phyloP scores from a whole-genome alignment of 164 flowering plant species.

The Taxillus chinensis region DNA sequence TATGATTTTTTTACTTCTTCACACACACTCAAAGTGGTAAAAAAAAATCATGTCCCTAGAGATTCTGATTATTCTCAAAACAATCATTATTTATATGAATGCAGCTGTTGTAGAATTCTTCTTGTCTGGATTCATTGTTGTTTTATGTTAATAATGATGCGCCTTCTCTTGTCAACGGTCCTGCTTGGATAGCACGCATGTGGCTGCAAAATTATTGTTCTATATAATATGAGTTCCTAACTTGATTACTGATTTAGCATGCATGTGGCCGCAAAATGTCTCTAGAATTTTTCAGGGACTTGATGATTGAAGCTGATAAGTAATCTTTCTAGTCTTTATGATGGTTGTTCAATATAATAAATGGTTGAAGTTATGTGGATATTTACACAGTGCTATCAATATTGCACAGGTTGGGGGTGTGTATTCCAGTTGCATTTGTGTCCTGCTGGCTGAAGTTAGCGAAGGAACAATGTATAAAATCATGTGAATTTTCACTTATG shows the following conservation, averaged over 20 bases:
- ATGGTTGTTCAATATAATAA: too few species aligned
- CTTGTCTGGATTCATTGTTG: slow-evolving; percentile 78
- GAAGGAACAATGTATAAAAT: too few species aligned
- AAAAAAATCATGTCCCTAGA: background rate
- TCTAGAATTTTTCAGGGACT: slow-evolving; percentile 41
- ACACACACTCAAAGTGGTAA: background rate
- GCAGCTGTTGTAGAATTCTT: slow-evolving; percentile 92
- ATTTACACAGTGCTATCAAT: too few species aligned
- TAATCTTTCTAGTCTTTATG: slow-evolving; percentile 19
- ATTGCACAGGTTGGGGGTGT: too few species aligned
- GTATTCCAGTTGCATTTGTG: too few species aligned
- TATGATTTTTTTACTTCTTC: slow-evolving; percentile 9
- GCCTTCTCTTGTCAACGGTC: slow-evolving; percentile 73
- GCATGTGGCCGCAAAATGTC: slow-evolving; percentile 35
- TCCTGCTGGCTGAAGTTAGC: too few species aligned
- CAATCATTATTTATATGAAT: slow-evolving; percentile 8
- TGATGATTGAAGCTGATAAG: slow-evolving; percentile 51
- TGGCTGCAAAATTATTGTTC: too few species aligned
- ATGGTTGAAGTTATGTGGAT: too few species aligned
- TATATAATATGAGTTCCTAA: too few species aligned
- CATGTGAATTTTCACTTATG: too few species aligned
- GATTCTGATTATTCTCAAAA: too few species aligned
- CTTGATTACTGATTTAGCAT: slow-evolving; percentile 34
- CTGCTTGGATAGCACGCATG: slow-evolving; percentile 65
- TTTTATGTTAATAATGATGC: slow-evolving; percentile 61